phyloP scores from a whole-genome alignment of 2,329 filamentous ascomycete species.

The Ceratocystis variospora region DNA sequence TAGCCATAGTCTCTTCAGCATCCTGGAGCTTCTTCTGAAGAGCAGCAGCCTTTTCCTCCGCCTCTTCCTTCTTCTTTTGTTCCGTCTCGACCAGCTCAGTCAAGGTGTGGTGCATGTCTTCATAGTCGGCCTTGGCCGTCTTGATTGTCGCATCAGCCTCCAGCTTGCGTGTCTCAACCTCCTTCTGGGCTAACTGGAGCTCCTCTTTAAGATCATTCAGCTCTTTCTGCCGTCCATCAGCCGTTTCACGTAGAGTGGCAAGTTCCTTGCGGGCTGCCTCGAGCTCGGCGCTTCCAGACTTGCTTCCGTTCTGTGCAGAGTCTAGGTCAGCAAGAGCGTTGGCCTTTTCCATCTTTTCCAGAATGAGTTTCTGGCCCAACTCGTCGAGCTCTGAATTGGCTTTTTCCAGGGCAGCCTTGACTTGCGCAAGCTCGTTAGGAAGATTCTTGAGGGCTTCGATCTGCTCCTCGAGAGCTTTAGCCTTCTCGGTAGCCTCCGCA shows the following conservation, averaged over 20 bases:
- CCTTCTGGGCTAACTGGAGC: constrained; percentile 36
- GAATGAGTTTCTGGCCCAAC: constrained; percentile 40
- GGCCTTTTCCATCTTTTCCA: constrained; percentile 47
- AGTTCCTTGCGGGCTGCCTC: constrained; percentile 41
- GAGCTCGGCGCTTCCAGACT: constrained; percentile 40
- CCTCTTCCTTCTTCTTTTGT: constrained; percentile 38
- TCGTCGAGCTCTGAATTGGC: constrained; percentile 31
- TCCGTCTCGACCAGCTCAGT: constrained; percentile 47
- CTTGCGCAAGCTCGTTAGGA: constrained; percentile 10
- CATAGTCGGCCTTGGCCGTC: constrained; percentile 46
- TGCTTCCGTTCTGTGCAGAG: constrained; percentile 37
- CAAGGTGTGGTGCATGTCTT: constrained; percentile 50
- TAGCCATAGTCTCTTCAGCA: constrained; percentile 10
- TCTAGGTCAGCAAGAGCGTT: constrained; percentile 48
- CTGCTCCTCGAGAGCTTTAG: constrained; percentile 37
- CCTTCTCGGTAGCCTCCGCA: constrained; percentile 25
- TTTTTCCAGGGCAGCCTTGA: constrained; percentile 14
- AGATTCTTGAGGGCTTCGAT: constrained; percentile 41
- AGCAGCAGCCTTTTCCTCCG: constrained; percentile 37
- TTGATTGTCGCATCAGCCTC: constrained; percentile 39
- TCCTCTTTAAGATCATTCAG: constrained; percentile 28
- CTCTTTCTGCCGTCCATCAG: constrained; percentile 31
- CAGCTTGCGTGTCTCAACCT: constrained; percentile 39
- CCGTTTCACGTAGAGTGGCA: constrained; percentile 33
- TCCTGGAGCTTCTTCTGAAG: constrained; percentile 28